Percentiles rank a stretch among this genome's conserved stretches.
phyloP scores from a whole-genome alignment of 305 asterid genomes.

The Caryopteris hybrid region DNA sequence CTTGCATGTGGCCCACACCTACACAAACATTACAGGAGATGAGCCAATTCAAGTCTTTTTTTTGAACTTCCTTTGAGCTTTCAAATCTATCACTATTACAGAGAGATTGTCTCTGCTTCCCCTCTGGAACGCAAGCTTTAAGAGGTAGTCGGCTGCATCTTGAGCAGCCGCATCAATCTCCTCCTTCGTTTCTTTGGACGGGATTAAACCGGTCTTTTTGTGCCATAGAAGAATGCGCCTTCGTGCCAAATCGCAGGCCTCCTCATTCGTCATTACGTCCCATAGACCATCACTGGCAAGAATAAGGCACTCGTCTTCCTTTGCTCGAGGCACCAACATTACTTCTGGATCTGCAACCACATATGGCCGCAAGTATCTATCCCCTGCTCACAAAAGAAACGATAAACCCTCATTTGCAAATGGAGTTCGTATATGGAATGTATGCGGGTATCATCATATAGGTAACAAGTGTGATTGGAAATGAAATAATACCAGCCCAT shows the following conservation, averaged over 20 bases:
- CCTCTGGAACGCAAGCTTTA: conserved; percentile 67
- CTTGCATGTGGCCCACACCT: too few species aligned
- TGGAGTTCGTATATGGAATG: neutral
- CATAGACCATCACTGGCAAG: conserved; percentile 83
- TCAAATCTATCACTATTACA: conserved; percentile 80
- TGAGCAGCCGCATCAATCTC: conserved; percentile 67
- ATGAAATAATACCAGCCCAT: too few species aligned
- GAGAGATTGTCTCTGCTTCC: conserved; percentile 81
- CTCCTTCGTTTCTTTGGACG: conserved; percentile 37
- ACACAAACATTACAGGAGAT: neutral
- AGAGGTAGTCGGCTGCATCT: conserved; percentile 76
- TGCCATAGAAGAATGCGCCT: conserved; percentile 71
- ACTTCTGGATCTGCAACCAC: conserved; percentile 78
- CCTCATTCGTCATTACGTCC: conserved; percentile 78
- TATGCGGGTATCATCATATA: too few species aligned
- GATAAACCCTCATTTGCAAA: neutral
- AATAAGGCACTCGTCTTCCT: conserved; percentile 83
- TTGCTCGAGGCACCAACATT: conserved; percentile 51
- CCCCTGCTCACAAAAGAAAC: conserved; percentile 41
- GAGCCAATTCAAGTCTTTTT: conserved; percentile 35
- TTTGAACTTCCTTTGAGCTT: conserved; percentile 71
- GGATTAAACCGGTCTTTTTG: conserved; percentile 50
- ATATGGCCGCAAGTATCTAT: conserved; percentile 73
- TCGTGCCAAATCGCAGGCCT: conserved; percentile 80
- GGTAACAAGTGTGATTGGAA: too few species aligned